Conservation (phyloP, 192 early-diverging fungal species). For the Podila epigama region DNA sequence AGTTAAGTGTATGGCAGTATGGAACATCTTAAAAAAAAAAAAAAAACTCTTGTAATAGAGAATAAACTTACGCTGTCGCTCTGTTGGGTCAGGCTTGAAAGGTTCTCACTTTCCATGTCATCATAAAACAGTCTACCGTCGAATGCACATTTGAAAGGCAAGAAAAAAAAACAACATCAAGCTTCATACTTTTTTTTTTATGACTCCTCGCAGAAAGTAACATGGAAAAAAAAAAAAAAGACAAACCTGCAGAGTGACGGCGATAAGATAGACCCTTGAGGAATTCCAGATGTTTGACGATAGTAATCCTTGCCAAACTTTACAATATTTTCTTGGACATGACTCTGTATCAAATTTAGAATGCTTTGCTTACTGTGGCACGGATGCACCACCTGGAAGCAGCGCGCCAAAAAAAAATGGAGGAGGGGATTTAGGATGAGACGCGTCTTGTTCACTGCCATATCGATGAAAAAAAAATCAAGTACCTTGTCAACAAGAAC, state of each 20-base stretch:
- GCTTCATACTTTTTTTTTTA: too few species aligned
- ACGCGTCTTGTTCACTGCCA: background rate
- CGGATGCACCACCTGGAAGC: conserved; percentile 59
- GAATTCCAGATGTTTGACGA: conserved; percentile 81
- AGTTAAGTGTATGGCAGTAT: background rate
- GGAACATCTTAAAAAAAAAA: background rate
- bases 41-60: background rate
- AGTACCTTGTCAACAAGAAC: conserved; percentile 72
- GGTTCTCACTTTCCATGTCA: conserved; percentile 68
- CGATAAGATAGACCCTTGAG: conserved; percentile 91
- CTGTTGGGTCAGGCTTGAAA: conserved; percentile 52
- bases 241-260: conserved; percentile 82
- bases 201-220: too few species aligned
- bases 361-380: conserved; percentile 60
- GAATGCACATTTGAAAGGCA: background rate
- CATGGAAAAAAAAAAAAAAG: background rate
- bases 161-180: background rate
- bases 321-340: conserved; percentile 74
- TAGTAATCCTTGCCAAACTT: conserved; percentile 67
- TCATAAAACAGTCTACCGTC: conserved; percentile 75
- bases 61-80: conserved; percentile 52
- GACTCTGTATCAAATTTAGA: conserved; percentile 60
- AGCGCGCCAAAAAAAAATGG: too few species aligned
- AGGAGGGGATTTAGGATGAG: background rate
- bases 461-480: background rate